Evolutionary conservation across 805 yeast genomes (phyloP), one percentile per base, ranked within the genome.

Genomic region (Cyberlindnera maritima): DNA sequence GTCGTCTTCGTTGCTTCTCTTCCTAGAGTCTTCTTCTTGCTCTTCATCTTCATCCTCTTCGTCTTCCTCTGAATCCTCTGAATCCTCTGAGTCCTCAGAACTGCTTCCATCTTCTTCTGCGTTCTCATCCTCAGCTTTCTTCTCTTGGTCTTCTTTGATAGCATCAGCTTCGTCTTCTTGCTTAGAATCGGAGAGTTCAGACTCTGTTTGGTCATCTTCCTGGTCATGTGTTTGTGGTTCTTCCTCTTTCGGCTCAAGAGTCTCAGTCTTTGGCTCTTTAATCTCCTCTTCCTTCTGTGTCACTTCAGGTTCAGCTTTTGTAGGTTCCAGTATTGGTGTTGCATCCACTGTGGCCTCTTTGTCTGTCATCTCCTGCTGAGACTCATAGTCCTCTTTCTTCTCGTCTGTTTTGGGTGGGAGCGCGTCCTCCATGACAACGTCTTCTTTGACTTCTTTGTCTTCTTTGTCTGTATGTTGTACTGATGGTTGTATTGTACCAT

Each of bases 181-280:
- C 25, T 41, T 46, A 33, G 36, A 38, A 12, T 46, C 49, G 2
- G 48, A 44, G 13, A 38, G 23, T 11, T 41, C 49, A 13, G 50
- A 35, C 32, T 36, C 46, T 17, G 41, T 47, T 23, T 38, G 36
- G 8, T 38, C 43, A 17, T 43, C 46, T 25, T 44, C 43, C 1
- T 49, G 38, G 3, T 25, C 23, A 17, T 15, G 21, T 34, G 31
- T 13, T 19, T 25, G 8, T 17, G 25, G 25, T 5, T 32, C 19
- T 32, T 12, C 4, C n/a, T 12, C n/a, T 28, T 28, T 21, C 25
- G 13, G 31, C 5, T 28, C 10, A 17, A 26, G 34, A 23, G 17
- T 28, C 23, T 18, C 41, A 32, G 35, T 9, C 8, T 32, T 17
- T 32, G 35, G 9, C 19, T 32, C 31, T 4, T 28, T 13, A 28